Evolutionary conservation across 768 basidiomycete species (phyloP).

Genomic region (Glaciozyma martinii): DNA sequence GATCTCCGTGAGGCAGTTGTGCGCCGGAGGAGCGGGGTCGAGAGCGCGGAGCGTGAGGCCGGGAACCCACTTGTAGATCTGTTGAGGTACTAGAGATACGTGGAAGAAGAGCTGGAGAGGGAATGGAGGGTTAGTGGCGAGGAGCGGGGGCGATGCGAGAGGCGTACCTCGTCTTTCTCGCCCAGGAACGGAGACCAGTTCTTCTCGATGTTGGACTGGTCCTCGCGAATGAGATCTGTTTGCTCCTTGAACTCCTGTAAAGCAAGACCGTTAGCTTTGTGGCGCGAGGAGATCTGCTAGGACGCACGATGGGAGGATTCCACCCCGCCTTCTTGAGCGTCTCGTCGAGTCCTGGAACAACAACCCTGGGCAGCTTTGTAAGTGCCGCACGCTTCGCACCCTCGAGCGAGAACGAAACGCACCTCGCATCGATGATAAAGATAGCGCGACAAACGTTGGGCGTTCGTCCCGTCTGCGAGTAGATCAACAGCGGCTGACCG

Average conservation of each 20-base stretch:
- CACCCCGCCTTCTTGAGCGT: constrained; percentile 13
- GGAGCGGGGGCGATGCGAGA: not conserved
- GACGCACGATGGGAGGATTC: constrained; percentile 4
- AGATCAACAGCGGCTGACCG: constrained; percentile 19
- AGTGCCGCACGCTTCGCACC: not conserved
- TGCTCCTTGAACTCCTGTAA: constrained; percentile 10
- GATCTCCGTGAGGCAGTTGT: constrained; percentile 23
- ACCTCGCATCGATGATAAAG: constrained; percentile 17
- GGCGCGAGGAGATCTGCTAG: too few species aligned
- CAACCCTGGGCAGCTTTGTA: not conserved
- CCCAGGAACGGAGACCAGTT: constrained; percentile 5
- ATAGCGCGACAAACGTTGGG: constrained; percentile 20
- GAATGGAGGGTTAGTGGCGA: not conserved
- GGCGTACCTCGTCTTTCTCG: constrained; percentile 9
- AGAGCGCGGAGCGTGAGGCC: constrained; percentile 16
- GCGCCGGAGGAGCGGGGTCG: constrained; percentile 9
- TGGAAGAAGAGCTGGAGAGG: constrained; percentile 20
- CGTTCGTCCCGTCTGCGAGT: constrained; percentile 7
- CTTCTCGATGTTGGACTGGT: constrained; percentile 14
- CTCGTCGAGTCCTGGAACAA: constrained; percentile 15
- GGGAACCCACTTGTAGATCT: constrained; percentile 18
- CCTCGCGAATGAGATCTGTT: constrained; percentile 8
- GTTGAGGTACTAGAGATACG: constrained; percentile 19
- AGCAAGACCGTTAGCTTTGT: too few species aligned
- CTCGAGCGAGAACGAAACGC: not conserved